phyloP scores from a whole-genome alignment of 331 rosid species.

The Telfairia occidentalis region DNA sequence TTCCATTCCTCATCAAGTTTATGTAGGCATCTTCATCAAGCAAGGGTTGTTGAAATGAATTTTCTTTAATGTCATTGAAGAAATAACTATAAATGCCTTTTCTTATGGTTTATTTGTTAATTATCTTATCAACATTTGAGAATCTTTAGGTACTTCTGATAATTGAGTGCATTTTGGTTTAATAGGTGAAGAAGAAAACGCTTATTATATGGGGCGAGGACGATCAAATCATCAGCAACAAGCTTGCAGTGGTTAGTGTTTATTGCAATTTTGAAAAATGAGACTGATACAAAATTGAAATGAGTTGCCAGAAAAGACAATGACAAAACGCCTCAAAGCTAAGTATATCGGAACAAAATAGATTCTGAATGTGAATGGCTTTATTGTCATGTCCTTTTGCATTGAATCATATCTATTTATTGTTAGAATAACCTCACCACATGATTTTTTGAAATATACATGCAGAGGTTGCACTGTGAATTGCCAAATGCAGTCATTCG shows the following conservation, averaged over 20 bases:
- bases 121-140: background rate
- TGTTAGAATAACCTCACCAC: background rate
- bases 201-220: slow-evolving; percentile 95
- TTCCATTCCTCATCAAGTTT: background rate
- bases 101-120: background rate
- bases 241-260: slow-evolving; percentile 72
- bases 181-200: slow-evolving; percentile 75
- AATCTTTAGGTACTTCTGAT: background rate
- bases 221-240: slow-evolving; percentile 61
- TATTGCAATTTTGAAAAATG: slow-evolving; percentile 7
- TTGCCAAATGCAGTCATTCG: slow-evolving; percentile 60
- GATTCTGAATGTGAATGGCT: background rate
- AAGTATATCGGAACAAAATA: background rate
- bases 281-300: background rate
- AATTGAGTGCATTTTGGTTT: slow-evolving; percentile 2
- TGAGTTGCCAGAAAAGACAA: background rate
- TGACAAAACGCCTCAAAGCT: background rate
- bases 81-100: background rate
- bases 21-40: background rate
- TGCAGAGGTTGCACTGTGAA: slow-evolving; percentile 77
- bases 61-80: background rate
- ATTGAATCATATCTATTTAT: background rate
- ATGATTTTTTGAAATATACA: background rate
- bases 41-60: background rate
- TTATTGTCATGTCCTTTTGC: background rate